These are phyloP conservation scores for Fusarium siculi DNA, from an alignment of 2,329 filamentous ascomycete genomes.

Conservation along the genomic window DNA sequence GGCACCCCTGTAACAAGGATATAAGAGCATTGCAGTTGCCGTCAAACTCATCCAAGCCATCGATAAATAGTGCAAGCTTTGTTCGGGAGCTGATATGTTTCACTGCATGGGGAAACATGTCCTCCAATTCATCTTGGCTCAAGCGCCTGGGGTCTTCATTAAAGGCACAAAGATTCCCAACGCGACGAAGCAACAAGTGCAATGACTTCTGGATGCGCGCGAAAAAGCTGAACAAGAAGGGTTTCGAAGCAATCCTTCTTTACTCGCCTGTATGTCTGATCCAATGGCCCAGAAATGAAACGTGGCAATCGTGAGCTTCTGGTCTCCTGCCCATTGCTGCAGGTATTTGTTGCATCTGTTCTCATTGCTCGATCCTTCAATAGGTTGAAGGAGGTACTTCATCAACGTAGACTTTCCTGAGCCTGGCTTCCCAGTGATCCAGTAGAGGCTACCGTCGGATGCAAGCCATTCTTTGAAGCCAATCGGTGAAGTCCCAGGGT, in stretches of 20 bases:
- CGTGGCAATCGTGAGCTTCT: neutral
- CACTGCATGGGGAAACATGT: neutral
- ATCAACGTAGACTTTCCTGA: constrained; percentile 14
- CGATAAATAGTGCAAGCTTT: constrained; percentile 6
- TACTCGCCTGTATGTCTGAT: neutral
- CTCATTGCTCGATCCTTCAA: no score
- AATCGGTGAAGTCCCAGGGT: accelerated
- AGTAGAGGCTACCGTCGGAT: neutral
- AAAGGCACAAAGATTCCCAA: constrained; percentile 20
- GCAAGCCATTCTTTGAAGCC: constrained; percentile 17
- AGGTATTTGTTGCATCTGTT: neutral
- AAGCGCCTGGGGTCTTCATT: neutral
- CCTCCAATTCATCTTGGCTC: neutral
- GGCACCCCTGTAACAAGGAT: neutral
- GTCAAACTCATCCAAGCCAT: constrained; percentile 16
- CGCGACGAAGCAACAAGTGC: neutral
- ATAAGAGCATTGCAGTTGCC: neutral
- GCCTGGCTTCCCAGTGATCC: constrained; percentile 26
- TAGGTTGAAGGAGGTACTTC: constrained; percentile 6
- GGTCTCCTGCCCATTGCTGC: neutral
- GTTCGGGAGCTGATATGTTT: neutral
- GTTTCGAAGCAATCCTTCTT: constrained; percentile 10
- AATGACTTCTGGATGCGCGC: neutral
- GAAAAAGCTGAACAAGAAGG: constrained; percentile 6
- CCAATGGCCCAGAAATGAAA: constrained; percentile 34